These are phyloP conservation scores for Acanthamoeba healyi DNA, from an alignment of 208 protist genomes.

Conservation along the genomic window DNA sequence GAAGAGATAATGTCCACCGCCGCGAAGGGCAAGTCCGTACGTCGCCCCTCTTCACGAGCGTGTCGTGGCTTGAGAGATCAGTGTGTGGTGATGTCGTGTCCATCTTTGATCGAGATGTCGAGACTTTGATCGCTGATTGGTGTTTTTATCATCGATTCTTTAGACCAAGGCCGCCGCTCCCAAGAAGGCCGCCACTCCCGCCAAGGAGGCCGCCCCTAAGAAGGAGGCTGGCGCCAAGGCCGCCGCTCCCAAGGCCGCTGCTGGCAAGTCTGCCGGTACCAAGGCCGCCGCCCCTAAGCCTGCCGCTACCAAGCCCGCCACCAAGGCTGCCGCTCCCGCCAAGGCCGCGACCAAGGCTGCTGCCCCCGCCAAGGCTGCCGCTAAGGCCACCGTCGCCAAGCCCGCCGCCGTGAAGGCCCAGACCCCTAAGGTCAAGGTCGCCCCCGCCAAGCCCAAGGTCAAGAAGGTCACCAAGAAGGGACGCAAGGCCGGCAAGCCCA, in stretches of 20 bases:
- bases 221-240: not conserved
- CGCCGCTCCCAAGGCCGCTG: conserved; percentile 38
- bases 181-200: conserved; percentile 17
- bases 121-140: not conserved
- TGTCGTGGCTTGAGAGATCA: not conserved
- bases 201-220: conserved; percentile 48
- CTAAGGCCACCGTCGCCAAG: not conserved
- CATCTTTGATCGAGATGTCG: not conserved
- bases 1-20: conserved; percentile 59
- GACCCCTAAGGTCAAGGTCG: conserved; percentile 8
- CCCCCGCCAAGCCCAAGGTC: not conserved
- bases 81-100: not conserved
- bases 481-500: not conserved
- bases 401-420: conserved; percentile 21
- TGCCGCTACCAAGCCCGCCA: not conserved
- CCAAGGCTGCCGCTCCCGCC: conserved; percentile 13
- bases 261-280: not conserved
- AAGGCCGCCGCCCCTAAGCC: conserved; percentile 51
- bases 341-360: conserved; percentile 28
- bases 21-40: conserved; percentile 46
- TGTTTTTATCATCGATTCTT: not conserved
- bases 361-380: conserved; percentile 1
- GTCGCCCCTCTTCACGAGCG: not conserved
- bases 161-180: conserved; percentile 39
- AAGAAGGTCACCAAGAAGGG: conserved; percentile 45